phyloP scores from a whole-genome alignment of 2,329 filamentous ascomycete species.

The Ophiostoma piceae region DNA sequence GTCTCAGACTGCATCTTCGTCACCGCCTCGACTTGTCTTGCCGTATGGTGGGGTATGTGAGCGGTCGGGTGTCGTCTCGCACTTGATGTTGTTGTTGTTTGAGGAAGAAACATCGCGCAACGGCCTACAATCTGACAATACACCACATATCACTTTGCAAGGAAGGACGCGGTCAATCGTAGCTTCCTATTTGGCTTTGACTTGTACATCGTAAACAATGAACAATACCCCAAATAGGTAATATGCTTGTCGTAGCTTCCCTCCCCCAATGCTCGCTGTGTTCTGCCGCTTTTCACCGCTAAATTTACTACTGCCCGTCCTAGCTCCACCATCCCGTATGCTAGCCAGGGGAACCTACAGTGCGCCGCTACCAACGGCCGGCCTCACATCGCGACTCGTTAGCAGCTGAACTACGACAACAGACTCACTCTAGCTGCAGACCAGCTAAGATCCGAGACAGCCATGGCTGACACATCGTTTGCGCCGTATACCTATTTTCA shows the following conservation, averaged over 20 bases:
- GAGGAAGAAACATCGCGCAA: not conserved
- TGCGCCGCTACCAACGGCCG: not conserved
- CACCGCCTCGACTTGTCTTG: not conserved
- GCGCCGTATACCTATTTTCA: slow-evolving; percentile 62
- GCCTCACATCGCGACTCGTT: not conserved
- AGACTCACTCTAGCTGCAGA: not conserved
- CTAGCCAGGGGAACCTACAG: slow-evolving; percentile 13
- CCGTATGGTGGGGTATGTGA: not conserved
- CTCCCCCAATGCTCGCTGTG: not conserved
- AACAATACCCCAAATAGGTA: slow-evolving; percentile 20
- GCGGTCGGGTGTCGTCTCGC: slow-evolving; percentile 1
- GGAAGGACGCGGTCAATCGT: slow-evolving; percentile 3
- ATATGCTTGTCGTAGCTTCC: slow-evolving; percentile 4
- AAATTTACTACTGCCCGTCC: slow-evolving; percentile 6
- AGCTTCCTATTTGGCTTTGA: slow-evolving; percentile 13
- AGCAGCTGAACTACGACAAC: not conserved
- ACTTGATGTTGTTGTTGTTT: not conserved
- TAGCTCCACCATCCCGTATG: slow-evolving; percentile 16
- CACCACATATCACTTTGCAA: slow-evolving; percentile 5
- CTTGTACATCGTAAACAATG: not conserved
- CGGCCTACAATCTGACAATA: not conserved
- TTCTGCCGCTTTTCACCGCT: slow-evolving; percentile 19
- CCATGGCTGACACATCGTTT: slow-evolving; percentile 44
- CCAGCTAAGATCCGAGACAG: not conserved
- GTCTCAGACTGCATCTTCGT: slow-evolving; percentile 9